Evolutionary conservation across 129 eudicot genomes (phyloP).

Genomic region (Solidago caesia): DNA sequence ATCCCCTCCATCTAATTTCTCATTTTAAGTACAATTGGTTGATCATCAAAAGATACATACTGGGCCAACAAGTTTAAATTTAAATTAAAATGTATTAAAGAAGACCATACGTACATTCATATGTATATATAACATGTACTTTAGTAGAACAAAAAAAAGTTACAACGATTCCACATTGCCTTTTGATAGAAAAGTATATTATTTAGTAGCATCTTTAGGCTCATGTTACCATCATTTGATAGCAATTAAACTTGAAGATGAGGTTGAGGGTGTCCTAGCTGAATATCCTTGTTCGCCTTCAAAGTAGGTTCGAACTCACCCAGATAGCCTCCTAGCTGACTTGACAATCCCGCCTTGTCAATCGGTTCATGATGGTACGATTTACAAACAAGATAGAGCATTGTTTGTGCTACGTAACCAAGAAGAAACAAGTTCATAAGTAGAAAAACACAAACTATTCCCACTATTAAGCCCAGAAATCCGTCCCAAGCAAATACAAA

Average conservation of each 20-base stretch:
- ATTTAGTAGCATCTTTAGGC: background rate
- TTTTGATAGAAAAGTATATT: background rate
- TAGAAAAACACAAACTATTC: conserved; percentile 29
- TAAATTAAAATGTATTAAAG: background rate
- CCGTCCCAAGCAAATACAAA: background rate
- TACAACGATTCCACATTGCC: background rate
- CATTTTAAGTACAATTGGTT: too few relatives aligned
- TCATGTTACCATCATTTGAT: background rate
- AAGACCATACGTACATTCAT: background rate
- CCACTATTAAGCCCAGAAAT: conserved; percentile 16
- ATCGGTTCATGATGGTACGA: conserved; percentile 35
- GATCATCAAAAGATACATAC: too few relatives aligned
- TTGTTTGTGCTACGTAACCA: conserved; percentile 35
- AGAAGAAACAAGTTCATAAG: conserved; percentile 27
- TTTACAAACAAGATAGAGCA: conserved; percentile 39
- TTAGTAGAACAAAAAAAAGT: background rate
- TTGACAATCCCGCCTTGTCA: conserved; percentile 29
- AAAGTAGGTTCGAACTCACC: conserved; percentile 34
- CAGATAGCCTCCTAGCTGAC: conserved; percentile 37
- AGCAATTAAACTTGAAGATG: conserved; percentile 32
- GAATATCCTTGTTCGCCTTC: conserved; percentile 34
- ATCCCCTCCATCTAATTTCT: too few relatives aligned
- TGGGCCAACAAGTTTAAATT: background rate
- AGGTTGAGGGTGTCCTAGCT: conserved; percentile 33
- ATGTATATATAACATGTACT: background rate